phyloP scores from a whole-genome alignment of 345 rosid species.

The Toxicodendron radicans region DNA sequence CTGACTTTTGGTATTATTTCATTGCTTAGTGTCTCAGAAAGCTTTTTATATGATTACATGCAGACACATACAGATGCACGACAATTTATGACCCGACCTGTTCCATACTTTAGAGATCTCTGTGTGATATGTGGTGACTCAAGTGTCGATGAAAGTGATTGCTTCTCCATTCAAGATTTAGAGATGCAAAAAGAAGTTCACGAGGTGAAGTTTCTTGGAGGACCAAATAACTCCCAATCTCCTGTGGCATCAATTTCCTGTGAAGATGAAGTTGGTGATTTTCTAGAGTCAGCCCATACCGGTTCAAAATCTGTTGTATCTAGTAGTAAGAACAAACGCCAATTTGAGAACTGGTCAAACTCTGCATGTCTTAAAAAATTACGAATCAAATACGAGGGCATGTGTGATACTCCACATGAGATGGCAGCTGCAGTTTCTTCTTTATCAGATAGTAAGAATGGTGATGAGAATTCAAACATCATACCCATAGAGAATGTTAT shows the following conservation, averaged over 20 bases:
- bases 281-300: conserved; percentile 20
- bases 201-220: conserved; percentile 28
- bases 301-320: conserved; percentile 27
- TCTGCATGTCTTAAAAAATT: conserved; percentile 36
- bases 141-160: conserved; percentile 41
- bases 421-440: conserved; percentile 39
- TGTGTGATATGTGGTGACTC: conserved; percentile 58
- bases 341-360: conserved; percentile 32
- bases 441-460: conserved; percentile 33
- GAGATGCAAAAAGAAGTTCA: conserved; percentile 46
- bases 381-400: conserved; percentile 28
- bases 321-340: conserved; percentile 47
- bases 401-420: conserved; percentile 25
- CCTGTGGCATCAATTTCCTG: conserved; percentile 36
- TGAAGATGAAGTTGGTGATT: conserved; percentile 43
- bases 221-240: conserved; percentile 32
- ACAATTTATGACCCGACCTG: conserved; percentile 78
- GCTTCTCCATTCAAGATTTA: conserved; percentile 52
- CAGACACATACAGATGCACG: conserved; percentile 71
- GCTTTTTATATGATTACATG: conserved; percentile 19
- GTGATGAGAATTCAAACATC: conserved; percentile 30
- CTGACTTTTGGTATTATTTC: neutral
- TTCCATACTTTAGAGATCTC: conserved; percentile 72
- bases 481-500: conserved; percentile 56
- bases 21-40: conserved; percentile 6